Evolutionary conservation across 176 grass and related monocot species (phyloP).

Genomic region (Triticum timopheevii): DNA sequence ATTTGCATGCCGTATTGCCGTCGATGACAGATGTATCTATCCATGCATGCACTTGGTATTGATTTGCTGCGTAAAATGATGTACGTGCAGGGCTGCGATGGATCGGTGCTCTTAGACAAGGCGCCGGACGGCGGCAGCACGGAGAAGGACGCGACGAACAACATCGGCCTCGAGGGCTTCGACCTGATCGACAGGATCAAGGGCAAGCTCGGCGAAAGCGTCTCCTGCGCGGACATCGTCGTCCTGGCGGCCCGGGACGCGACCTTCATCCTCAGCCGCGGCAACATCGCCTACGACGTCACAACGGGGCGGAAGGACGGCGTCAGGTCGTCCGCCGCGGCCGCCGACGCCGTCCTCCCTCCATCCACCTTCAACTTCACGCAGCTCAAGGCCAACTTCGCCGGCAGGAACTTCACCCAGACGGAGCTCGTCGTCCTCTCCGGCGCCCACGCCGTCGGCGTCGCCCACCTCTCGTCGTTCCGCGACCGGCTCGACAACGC

Average conservation of each 20-base stretch:
- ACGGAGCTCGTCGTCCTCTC: slow-evolving; percentile 44
- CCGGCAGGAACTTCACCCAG: slow-evolving; percentile 15
- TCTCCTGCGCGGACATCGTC: slow-evolving; percentile 54
- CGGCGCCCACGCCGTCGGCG: slow-evolving; percentile 46
- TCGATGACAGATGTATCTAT: neutral
- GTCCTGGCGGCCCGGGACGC: slow-evolving; percentile 40
- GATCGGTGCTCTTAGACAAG: slow-evolving; percentile 37
- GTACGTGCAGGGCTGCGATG: slow-evolving; percentile 45
- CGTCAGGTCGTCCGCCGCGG: neutral
- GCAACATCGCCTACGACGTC: slow-evolving; percentile 13
- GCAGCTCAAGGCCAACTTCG: slow-evolving; percentile 22
- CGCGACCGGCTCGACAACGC: slow-evolving; percentile 23
- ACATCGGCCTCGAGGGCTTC: slow-evolving; percentile 38
- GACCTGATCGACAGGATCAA: slow-evolving; percentile 46
- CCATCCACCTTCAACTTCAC: slow-evolving; percentile 11
- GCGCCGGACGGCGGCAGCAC: neutral
- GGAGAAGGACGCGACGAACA: slow-evolving; percentile 34
- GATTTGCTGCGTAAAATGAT: neutral
- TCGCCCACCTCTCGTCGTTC: slow-evolving; percentile 37
- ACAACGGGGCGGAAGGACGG: slow-evolving; percentile 38
- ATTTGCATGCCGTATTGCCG: neutral
- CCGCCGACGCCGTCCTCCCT: slow-evolving; percentile 25
- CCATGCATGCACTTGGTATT: neutral
- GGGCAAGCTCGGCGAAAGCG: neutral
- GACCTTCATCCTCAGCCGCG: slow-evolving; percentile 11